These are phyloP conservation scores for Vitis amurensis DNA, from an alignment of 164 flowering plant genomes.

Conservation along the genomic window DNA sequence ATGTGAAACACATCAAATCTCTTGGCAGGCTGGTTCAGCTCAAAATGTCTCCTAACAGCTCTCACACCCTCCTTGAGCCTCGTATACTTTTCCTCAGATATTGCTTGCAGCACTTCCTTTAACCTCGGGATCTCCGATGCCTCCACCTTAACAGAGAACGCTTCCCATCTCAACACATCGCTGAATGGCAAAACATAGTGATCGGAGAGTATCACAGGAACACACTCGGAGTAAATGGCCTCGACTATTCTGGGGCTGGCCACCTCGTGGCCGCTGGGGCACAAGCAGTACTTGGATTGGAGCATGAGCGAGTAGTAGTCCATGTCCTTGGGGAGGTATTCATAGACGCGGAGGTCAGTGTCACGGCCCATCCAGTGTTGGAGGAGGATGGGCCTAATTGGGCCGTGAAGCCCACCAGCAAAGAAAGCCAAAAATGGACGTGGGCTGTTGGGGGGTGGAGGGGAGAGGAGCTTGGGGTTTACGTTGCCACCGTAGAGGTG, in stretches of 20 bases:
- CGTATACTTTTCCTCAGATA: constrained; percentile 40
- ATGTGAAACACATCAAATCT: constrained; percentile 73
- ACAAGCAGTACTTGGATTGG: constrained; percentile 62
- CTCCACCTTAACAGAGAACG: constrained; percentile 53
- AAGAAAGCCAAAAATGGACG: constrained; percentile 69
- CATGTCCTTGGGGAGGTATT: constrained; percentile 51
- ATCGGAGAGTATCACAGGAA: constrained; percentile 66
- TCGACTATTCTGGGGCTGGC: constrained; percentile 80
- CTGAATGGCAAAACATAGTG: constrained; percentile 67
- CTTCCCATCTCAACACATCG: constrained; percentile 72
- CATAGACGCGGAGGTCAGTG: constrained; percentile 49
- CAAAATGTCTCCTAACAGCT: constrained; percentile 63
- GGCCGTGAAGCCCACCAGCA: constrained; percentile 78
- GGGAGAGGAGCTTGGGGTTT: constrained; percentile 33
- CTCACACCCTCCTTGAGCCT: constrained; percentile 45
- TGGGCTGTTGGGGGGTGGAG: constrained; percentile 24
- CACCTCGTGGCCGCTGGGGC: constrained; percentile 87
- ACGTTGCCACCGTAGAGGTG: constrained; percentile 38
- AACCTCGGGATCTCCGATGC: constrained; percentile 54
- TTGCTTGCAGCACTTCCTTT: constrained; percentile 47
- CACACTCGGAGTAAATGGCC: constrained; percentile 71
- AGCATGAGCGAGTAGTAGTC: constrained; percentile 59
- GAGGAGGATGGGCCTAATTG: constrained; percentile 54
- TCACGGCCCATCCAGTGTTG: constrained; percentile 61
- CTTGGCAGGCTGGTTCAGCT: constrained; percentile 55